Evolutionary conservation across 371 early-diverging fungal species (phyloP).

Genomic region (Homolaphlyctis polyrhiza): DNA sequence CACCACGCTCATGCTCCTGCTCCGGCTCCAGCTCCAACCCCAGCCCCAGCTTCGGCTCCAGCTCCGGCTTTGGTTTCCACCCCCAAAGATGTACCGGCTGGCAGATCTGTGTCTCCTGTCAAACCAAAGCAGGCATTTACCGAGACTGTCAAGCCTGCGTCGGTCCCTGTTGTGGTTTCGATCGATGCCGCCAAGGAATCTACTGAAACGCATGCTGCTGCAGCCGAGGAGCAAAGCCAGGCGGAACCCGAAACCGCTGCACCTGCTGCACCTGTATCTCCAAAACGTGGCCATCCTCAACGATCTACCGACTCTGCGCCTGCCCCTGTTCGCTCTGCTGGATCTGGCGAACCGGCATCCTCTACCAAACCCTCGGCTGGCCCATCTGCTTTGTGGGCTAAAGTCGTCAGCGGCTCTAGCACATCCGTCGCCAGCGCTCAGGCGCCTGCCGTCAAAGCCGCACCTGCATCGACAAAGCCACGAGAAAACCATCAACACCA

Average conservation of each 20-base stretch:
- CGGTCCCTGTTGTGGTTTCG: conserved; percentile 9
- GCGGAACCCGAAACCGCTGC: no score
- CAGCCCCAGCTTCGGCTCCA: neutral
- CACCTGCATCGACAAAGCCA: no score
- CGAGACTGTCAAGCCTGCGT: conserved; percentile 14
- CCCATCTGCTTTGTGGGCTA: neutral
- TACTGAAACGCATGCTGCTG: no score
- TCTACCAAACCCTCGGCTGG: no score
- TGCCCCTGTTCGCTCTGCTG: no score
- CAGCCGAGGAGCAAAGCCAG: no score
- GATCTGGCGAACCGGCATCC: no score
- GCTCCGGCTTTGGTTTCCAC: neutral
- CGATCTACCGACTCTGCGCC: neutral
- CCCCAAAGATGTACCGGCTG: neutral
- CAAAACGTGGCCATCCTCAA: neutral
- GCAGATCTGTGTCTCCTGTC: neutral
- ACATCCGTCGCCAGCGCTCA: no score
- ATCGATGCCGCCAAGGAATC: neutral
- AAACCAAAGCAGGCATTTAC: neutral
- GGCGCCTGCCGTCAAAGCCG: no score
- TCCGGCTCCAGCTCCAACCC: conserved; percentile 3
- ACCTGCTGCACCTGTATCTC: neutral
- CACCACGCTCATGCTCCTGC: neutral
- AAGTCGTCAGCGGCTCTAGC: neutral
- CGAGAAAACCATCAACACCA: neutral